These are phyloP conservation scores for Chrysoporthe cubensis DNA, from an alignment of 2,329 filamentous ascomycete genomes.

Conservation along the genomic window DNA sequence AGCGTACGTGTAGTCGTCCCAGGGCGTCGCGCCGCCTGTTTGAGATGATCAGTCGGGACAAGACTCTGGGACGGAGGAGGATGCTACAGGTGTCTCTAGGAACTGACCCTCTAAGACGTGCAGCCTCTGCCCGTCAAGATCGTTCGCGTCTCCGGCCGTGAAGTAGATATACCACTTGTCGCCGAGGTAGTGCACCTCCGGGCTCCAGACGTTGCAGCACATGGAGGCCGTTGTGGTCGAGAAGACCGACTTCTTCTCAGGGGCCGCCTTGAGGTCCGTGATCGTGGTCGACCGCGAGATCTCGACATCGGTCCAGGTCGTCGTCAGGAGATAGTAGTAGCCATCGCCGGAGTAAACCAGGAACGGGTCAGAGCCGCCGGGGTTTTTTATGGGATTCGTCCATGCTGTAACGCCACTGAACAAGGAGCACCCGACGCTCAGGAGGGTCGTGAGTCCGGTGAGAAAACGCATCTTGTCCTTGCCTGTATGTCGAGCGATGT, in stretches of 20 bases:
- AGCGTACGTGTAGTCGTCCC: conserved; percentile 54
- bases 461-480: conserved; percentile 12
- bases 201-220: conserved; percentile 62
- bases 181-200: conserved; percentile 57
- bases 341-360: conserved; percentile 56
- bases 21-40: conserved; percentile 54
- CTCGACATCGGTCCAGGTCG: conserved; percentile 58
- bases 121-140: conserved; percentile 53
- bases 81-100: neutral
- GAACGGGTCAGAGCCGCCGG: conserved; percentile 56
- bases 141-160: conserved; percentile 50
- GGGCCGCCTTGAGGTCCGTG: conserved; percentile 57
- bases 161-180: conserved; percentile 60
- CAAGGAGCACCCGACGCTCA: conserved; percentile 30
- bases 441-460: conserved; percentile 27
- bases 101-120: conserved; percentile 54
- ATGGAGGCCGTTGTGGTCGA: conserved; percentile 48
- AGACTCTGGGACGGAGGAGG: neutral
- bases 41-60: neutral
- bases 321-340: conserved; percentile 60
- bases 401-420: conserved; percentile 40
- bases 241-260: conserved; percentile 53
- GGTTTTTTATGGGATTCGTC: conserved; percentile 55
- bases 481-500: neutral
- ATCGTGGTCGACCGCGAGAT: conserved; percentile 59